Percentiles rank a stretch among this genome's conserved stretches.
These are phyloP conservation scores for Fusarium sororula DNA, from an alignment of 2,329 filamentous ascomycete genomes.

Conservation along the genomic window DNA sequence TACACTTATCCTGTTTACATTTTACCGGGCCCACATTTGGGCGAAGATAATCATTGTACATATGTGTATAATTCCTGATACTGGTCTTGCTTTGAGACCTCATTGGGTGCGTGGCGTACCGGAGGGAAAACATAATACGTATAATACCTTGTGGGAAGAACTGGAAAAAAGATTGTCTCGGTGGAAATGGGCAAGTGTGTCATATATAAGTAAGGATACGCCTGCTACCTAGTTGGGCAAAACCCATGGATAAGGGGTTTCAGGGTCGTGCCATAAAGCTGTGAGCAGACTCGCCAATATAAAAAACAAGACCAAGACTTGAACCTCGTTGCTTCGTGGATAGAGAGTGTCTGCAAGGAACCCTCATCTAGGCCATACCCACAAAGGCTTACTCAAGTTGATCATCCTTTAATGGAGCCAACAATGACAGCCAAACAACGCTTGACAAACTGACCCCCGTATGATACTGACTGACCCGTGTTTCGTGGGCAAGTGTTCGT, in stretches of 20 bases:
- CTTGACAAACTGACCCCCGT: neutral
- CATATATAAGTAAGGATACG: neutral
- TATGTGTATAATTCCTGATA: neutral
- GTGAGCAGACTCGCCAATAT: neutral
- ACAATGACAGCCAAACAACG: neutral
- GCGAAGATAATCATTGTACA: neutral
- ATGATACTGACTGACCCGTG: too few species aligned
- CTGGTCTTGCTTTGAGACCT: slow-evolving; percentile 6
- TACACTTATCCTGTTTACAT: neutral
- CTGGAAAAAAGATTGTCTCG: neutral
- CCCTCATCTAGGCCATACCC: neutral
- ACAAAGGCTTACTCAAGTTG: neutral
- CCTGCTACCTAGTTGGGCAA: neutral
- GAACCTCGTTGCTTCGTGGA: neutral
- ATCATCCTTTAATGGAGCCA: neutral
- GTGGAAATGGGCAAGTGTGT: neutral
- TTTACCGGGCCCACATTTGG: neutral
- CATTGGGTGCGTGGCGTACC: slow-evolving; percentile 31
- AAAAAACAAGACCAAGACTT: neutral
- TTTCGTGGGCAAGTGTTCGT: neutral
- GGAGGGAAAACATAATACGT: slow-evolving; percentile 3
- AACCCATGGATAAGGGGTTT: neutral
- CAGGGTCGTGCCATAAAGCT: neutral
- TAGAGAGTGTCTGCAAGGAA: neutral
- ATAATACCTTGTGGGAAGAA: slow-evolving; percentile 14